phyloP scores from a whole-genome alignment of 1,284 basidiomycete genomes.

The Blastosporella zonata region DNA sequence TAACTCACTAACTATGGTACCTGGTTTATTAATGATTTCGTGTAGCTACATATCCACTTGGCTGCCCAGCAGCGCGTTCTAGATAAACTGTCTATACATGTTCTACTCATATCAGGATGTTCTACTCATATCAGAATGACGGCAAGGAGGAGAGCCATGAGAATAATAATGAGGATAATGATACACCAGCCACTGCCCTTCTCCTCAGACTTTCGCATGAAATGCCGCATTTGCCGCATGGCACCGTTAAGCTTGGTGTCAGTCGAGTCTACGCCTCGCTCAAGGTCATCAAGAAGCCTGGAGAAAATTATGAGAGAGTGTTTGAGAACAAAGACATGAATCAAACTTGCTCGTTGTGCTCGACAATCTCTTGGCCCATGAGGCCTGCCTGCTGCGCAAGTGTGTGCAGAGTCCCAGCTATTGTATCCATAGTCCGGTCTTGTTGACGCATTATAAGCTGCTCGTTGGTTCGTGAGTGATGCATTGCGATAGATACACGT shows the following conservation, averaged over 20 bases:
- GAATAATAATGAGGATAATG: conserved; percentile 53
- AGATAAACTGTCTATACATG: neutral
- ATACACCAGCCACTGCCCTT: conserved; percentile 49
- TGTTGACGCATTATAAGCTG: conserved; percentile 84
- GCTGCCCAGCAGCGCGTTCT: conserved; percentile 8
- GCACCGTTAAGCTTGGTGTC: conserved; percentile 69
- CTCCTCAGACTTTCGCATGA: conserved; percentile 80
- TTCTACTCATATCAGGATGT: neutral
- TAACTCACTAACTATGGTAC: neutral
- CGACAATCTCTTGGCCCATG: conserved; percentile 85
- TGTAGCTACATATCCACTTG: conserved; percentile 1
- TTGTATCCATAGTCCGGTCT: conserved; percentile 81
- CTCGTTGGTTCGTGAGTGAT: conserved; percentile 1
- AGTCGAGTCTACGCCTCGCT: conserved; percentile 70
- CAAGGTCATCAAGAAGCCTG: conserved; percentile 77
- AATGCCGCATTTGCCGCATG: conserved; percentile 73
- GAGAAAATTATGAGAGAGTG: neutral
- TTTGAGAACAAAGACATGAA: neutral
- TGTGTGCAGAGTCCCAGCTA: conserved; percentile 78
- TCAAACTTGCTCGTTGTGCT: conserved; percentile 78
- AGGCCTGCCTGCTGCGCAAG: conserved; percentile 85
- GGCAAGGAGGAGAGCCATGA: conserved; percentile 52
- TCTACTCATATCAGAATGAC: conserved; percentile 50
- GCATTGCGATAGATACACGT: neutral
- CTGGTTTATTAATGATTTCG: neutral